A percentile compares a stretch with the other conserved stretches of the same genome.
Evolutionary conservation across 805 yeast genomes (phyloP).

Genomic region (Candida verbasci): DNA sequence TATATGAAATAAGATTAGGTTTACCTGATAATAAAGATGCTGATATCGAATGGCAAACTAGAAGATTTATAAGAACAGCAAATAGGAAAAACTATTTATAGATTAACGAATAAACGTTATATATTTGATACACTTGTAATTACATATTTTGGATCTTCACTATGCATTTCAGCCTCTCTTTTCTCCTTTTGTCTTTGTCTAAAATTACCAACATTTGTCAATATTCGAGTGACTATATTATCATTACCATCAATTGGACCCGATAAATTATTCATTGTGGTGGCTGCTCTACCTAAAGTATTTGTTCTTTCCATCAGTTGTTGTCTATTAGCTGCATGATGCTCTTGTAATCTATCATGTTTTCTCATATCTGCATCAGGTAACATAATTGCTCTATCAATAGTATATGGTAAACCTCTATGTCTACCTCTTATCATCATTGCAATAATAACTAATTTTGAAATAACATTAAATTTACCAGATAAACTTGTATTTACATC

Average conservation of each 20-base stretch:
- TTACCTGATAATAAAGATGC: constrained; percentile 94
- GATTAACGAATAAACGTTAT: constrained; percentile 11
- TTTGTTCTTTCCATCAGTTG: constrained; percentile 21
- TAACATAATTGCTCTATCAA: constrained; percentile 90
- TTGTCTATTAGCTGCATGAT: constrained; percentile 37
- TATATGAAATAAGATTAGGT: constrained; percentile 84
- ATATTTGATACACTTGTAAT: constrained; percentile 6
- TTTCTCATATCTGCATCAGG: constrained; percentile 64
- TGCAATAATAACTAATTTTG: constrained; percentile 81
- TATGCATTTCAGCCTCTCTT: constrained; percentile 1
- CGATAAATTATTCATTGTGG: constrained; percentile 4
- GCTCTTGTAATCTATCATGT: constrained; percentile 58
- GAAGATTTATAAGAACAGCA: constrained; percentile 93
- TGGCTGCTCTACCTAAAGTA: constrained; percentile 9
- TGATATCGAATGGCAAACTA: constrained; percentile 94
- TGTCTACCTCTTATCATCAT: constrained; percentile 94
- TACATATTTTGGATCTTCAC: constrained; percentile 4
- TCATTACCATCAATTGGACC: constrained; percentile 11
- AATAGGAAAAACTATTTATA: constrained; percentile 83
- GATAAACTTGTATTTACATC: constrained; percentile 62
- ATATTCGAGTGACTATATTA: constrained; percentile 11
- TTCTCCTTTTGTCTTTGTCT: constrained; percentile 1
- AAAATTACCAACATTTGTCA: constrained; percentile 7
- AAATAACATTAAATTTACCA: constrained; percentile 63
- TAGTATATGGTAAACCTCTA: constrained; percentile 89